Percentiles rank a stretch among this genome's conserved stretches.
phyloP scores from a whole-genome alignment of 2,329 filamentous ascomycete genomes.

The Fusarium kyushuense region DNA sequence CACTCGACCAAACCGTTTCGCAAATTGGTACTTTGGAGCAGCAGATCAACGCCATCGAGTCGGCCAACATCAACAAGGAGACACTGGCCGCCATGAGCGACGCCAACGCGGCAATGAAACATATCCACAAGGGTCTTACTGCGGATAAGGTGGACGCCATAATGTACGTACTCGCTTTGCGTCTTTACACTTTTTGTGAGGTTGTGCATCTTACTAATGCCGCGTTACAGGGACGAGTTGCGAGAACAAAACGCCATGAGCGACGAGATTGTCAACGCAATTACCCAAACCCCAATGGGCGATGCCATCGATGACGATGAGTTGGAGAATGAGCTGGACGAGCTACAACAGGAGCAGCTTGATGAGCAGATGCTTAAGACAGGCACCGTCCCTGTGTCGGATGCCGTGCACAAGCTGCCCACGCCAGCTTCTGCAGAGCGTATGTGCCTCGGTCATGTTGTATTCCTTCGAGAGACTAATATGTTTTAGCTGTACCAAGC shows the following conservation, averaged over 20 bases:
- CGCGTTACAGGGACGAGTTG: conserved; percentile 79
- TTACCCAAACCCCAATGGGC: conserved; percentile 76
- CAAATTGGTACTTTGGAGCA: conserved; percentile 94
- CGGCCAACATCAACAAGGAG: conserved; percentile 98
- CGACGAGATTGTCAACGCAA: conserved; percentile 90
- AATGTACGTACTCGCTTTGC: conserved; percentile 73
- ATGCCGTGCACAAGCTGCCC: conserved; percentile 82
- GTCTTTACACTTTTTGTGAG: not conserved
- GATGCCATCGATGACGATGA: conserved; percentile 86
- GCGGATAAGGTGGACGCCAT: conserved; percentile 95
- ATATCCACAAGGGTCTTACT: conserved; percentile 90
- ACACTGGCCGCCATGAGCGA: conserved; percentile 94
- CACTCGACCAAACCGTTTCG: conserved; percentile 87
- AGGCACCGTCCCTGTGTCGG: conserved; percentile 83
- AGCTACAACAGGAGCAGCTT: conserved; percentile 89
- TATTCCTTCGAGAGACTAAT: conserved; percentile 26
- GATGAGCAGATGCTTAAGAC: conserved; percentile 95
- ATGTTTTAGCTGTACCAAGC: conserved; percentile 49
- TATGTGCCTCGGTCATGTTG: conserved; percentile 61
- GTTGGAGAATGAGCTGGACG: conserved; percentile 85
- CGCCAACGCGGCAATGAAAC: conserved; percentile 89
- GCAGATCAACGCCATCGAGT: conserved; percentile 96
- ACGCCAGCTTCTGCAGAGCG: conserved; percentile 79
- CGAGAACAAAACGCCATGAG: conserved; percentile 93
- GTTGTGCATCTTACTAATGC: conserved; percentile 49